phyloP scores from a whole-genome alignment of 768 basidiomycete genomes.

The Lactarius sanguifluus region DNA sequence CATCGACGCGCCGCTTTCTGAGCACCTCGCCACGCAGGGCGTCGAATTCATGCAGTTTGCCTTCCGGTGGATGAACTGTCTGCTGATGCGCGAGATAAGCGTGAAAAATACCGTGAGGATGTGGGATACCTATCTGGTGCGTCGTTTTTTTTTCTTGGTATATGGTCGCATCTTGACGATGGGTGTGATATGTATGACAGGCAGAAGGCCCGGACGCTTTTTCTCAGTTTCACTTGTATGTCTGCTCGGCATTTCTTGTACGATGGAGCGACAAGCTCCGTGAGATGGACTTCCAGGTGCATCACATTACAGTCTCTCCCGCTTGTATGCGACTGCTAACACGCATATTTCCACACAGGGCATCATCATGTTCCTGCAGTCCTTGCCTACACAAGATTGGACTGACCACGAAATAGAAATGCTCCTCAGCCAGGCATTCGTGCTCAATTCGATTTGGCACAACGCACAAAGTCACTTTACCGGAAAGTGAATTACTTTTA shows the following conservation, averaged over 20 bases:
- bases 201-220: conserved; percentile 97
- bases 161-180: conserved; percentile 14
- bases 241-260: conserved; percentile 95
- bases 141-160: conserved; percentile 32
- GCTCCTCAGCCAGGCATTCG: conserved; percentile 93
- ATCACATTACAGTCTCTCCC: conserved; percentile 34
- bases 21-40: conserved; percentile 84
- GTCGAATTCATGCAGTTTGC: conserved; percentile 99
- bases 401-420: conserved; percentile 94
- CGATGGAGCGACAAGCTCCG: conserved; percentile 92
- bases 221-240: conserved; percentile 97
- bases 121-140: conserved; percentile 99
- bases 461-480: conserved; percentile 87
- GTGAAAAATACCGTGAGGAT: conserved; percentile 96
- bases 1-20: conserved; percentile 85
- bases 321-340: neutral
- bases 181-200: conserved; percentile 41
- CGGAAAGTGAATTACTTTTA: conserved; percentile 43
- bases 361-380: conserved; percentile 98
- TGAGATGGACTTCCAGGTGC: conserved; percentile 97
- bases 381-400: conserved; percentile 90
- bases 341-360: conserved; percentile 51
- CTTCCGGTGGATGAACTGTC: conserved; percentile 99
- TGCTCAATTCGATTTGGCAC: conserved; percentile 90
- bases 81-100: conserved; percentile 97